Percentiles rank a stretch among this genome's conserved stretches.
These are phyloP conservation scores for Morella rubra DNA, from an alignment of 306 rosid species.

Conservation along the genomic window DNA sequence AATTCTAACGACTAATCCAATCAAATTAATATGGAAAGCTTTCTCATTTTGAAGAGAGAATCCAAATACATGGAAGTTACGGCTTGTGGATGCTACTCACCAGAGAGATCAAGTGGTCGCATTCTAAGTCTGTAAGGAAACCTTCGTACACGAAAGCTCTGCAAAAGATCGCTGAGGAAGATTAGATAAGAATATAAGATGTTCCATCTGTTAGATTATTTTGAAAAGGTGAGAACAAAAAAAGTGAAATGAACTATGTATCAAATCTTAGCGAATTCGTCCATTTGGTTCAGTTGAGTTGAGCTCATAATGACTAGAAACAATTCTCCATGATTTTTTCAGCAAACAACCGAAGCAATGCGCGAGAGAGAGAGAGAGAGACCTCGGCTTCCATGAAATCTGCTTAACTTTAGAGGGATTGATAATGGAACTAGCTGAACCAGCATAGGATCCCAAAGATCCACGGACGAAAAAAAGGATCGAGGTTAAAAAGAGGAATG, in stretches of 20 bases:
- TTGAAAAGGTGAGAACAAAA: no score
- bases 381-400: conserved; percentile 95
- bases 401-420: conserved; percentile 91
- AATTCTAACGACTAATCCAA: not conserved
- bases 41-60: not conserved
- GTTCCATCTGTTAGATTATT: not conserved
- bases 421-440: conserved; percentile 75
- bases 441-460: conserved; percentile 62
- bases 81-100: conserved; percentile 48
- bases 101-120: conserved; percentile 86
- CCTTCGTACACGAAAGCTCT: conserved; percentile 93
- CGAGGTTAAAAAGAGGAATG: conserved; percentile 38
- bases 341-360: not conserved
- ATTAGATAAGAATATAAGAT: not conserved
- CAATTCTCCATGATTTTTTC: not conserved
- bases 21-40: not conserved
- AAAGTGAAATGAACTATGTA: not conserved
- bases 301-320: conserved; percentile 1
- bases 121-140: conserved; percentile 83
- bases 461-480: conserved; percentile 31
- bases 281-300: not conserved
- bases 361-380: conserved; percentile 3
- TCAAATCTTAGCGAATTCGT: not conserved
- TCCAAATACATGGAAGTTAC: not conserved
- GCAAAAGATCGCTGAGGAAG: conserved; percentile 23